Evolutionary conservation across 2,329 filamentous ascomycete genomes (phyloP).

Genomic region (Aspergillus novofumigatus): DNA sequence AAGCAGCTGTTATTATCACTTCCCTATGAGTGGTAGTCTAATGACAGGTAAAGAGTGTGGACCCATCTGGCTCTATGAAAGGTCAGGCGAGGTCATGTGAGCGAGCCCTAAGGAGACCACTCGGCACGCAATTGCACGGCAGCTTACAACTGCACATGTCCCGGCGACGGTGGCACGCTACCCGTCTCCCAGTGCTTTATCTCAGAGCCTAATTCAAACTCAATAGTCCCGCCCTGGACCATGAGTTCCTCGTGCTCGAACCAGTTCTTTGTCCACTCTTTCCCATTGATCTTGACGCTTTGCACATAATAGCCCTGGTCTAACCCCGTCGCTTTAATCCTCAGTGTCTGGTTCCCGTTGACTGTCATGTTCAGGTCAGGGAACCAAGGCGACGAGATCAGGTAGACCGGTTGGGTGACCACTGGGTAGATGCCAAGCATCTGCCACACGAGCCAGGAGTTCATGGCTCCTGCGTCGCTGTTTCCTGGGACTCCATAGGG

Average conservation of each 20-base stretch:
- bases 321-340: slow-evolving; percentile 46
- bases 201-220: slow-evolving; percentile 44
- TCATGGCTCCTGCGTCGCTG: slow-evolving; percentile 58
- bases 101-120: no score
- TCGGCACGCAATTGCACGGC: no score
- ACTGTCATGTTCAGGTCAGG: slow-evolving; percentile 32
- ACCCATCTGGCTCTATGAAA: no score
- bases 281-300: slow-evolving; percentile 50
- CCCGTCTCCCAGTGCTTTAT: slow-evolving; percentile 46
- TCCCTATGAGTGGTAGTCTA: no score
- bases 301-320: slow-evolving; percentile 50
- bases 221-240: slow-evolving; percentile 42
- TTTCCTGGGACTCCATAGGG: slow-evolving; percentile 62
- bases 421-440: slow-evolving; percentile 49
- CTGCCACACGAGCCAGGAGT: slow-evolving; percentile 50
- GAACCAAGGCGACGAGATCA: slow-evolving; percentile 47
- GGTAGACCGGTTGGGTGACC: slow-evolving; percentile 46
- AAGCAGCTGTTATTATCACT: no score
- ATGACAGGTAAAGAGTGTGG: no score
- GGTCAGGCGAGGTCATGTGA: no score
- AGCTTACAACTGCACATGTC: slow-evolving; percentile 24
- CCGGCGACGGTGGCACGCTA: slow-evolving; percentile 49
- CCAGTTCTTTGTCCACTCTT: slow-evolving; percentile 53
- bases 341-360: slow-evolving; percentile 32
- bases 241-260: slow-evolving; percentile 49